These are phyloP conservation scores for Chalaropsis ovoidea DNA, from an alignment of 2,329 filamentous ascomycete species.

Conservation along the genomic window DNA sequence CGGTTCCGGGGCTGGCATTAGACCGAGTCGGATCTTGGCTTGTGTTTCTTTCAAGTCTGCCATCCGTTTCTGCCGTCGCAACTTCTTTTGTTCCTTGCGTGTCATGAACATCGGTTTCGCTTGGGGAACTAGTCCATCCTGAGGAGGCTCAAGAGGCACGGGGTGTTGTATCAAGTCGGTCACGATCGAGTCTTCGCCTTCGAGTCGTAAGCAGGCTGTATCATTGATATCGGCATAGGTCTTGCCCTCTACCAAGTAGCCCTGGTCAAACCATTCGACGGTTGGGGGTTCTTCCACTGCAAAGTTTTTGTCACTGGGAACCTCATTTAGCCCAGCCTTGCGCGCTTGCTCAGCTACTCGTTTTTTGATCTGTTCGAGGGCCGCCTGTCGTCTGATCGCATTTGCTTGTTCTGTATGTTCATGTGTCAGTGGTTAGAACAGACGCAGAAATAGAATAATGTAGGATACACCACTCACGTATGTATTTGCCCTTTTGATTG, in stretches of 20 bases:
- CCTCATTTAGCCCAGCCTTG: conserved; percentile 83
- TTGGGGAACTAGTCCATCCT: conserved; percentile 68
- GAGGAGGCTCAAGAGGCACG: conserved; percentile 78
- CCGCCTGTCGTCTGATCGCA: conserved; percentile 74
- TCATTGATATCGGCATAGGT: conserved; percentile 64
- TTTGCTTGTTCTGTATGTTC: conserved; percentile 57
- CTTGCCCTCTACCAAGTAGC: conserved; percentile 58
- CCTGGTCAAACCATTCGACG: conserved; percentile 97
- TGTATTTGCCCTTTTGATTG: conserved; percentile 95
- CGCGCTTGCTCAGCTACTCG: conserved; percentile 77
- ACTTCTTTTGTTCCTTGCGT: conserved; percentile 78
- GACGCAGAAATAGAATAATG: neutral
- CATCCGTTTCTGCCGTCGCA: conserved; percentile 80
- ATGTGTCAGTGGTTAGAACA: neutral
- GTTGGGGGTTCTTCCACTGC: conserved; percentile 73
- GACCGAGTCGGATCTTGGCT: conserved; percentile 83
- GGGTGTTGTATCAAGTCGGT: conserved; percentile 90
- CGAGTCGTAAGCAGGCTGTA: conserved; percentile 58
- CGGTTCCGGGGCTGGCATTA: conserved; percentile 80
- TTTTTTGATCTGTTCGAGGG: conserved; percentile 89
- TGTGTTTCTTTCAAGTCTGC: conserved; percentile 92
- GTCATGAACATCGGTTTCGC: conserved; percentile 91
- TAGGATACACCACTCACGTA: conserved; percentile 36
- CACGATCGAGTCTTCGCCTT: conserved; percentile 71
- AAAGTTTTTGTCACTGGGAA: conserved; percentile 82